These are phyloP conservation scores for Pyrenula massariospora DNA, from an alignment of 495 filamentous ascomycete genomes.

Conservation along the genomic window DNA sequence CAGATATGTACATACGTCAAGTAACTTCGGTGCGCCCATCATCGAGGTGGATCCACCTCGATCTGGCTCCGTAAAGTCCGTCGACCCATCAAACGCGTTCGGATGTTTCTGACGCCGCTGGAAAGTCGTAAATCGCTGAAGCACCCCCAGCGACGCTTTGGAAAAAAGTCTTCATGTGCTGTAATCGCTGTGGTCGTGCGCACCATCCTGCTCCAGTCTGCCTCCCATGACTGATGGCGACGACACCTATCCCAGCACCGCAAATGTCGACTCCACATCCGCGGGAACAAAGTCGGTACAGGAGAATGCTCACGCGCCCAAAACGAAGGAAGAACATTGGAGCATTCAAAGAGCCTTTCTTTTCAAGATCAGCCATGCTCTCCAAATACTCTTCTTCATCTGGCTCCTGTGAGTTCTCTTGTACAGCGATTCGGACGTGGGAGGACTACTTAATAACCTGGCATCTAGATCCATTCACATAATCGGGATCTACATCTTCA, in stretches of 20 bases:
- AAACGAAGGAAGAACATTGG: not conserved
- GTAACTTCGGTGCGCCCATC: too few relatives aligned
- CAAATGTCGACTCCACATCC: not conserved
- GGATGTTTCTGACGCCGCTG: too few relatives aligned
- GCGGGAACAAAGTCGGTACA: not conserved
- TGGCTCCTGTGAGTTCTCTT: conserved; percentile 23
- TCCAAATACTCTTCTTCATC: conserved; percentile 36
- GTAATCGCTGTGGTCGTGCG: too few relatives aligned
- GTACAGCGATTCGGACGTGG: not conserved
- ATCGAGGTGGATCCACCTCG: too few relatives aligned
- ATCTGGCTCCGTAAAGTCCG: too few relatives aligned
- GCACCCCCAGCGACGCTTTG: too few relatives aligned
- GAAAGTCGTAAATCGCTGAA: too few relatives aligned
- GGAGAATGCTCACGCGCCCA: not conserved
- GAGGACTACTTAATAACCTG: not conserved
- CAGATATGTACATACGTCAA: too few relatives aligned
- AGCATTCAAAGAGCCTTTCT: conserved; percentile 26
- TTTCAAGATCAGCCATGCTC: conserved; percentile 42
- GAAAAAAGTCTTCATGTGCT: too few relatives aligned
- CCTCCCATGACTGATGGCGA: not conserved
- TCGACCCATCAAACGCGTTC: too few relatives aligned
- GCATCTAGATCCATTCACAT: conserved; percentile 52
- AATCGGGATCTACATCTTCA: conserved; percentile 82
- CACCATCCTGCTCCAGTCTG: not conserved
- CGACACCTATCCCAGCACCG: not conserved